Percentiles rank a stretch among this genome's conserved stretches.
Evolutionary conservation across 2,329 filamentous ascomycete genomes (phyloP).

Genomic region (Xylariales sp.): DNA sequence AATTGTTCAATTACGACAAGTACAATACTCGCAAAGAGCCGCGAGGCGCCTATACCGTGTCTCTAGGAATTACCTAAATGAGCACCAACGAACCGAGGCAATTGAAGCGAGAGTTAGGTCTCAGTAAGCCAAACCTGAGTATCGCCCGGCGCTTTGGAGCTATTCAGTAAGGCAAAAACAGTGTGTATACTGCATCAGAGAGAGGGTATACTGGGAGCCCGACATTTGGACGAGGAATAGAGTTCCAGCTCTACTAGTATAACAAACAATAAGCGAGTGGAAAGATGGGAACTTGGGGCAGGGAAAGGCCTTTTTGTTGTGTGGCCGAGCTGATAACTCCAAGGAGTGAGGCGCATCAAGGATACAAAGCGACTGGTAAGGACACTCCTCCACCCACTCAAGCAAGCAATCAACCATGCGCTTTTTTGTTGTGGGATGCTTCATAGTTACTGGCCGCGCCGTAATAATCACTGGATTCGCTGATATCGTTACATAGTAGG

Average conservation of each 20-base stretch:
- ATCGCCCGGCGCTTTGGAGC: constrained; percentile 10
- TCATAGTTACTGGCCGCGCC: neutral
- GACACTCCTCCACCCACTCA: constrained; percentile 1
- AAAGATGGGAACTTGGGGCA: neutral
- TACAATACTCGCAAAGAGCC: neutral
- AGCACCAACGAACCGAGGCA: constrained; percentile 23
- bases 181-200: neutral
- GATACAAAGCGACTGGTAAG: constrained; percentile 1
- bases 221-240: neutral
- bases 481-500: too few relatives aligned
- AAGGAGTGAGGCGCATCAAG: constrained; percentile 2
- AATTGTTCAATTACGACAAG: neutral
- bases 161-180: neutral
- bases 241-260: neutral
- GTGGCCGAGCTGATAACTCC: constrained; percentile 15
- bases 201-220: neutral
- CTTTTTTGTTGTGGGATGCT: neutral
- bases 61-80: neutral
- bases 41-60: neutral
- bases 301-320: neutral
- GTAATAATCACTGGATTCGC: neutral
- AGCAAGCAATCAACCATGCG: neutral
- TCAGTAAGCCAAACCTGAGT: constrained; percentile 9
- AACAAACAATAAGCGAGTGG: neutral
- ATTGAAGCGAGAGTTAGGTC: constrained; percentile 28